Percentiles rank a stretch among this genome's conserved stretches.
These are phyloP conservation scores for Alternaria arborescens DNA, from an alignment of 2,329 filamentous ascomycete genomes.

Conservation along the genomic window DNA sequence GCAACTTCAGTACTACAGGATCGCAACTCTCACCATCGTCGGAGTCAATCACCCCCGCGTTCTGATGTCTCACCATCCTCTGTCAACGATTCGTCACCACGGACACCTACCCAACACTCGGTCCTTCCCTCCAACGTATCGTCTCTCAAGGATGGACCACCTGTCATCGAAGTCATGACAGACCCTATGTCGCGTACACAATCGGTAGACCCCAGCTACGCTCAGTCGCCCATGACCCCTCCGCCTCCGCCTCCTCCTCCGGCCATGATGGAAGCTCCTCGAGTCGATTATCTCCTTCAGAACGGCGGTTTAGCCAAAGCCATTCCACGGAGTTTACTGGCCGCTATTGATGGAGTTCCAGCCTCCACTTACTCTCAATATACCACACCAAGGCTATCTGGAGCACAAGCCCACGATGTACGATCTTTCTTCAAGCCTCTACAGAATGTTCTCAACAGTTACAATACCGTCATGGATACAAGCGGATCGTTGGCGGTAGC, in stretches of 20 bases:
- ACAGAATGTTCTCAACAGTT: slow-evolving; percentile 84
- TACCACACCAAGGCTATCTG: slow-evolving; percentile 60
- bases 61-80: slow-evolving; percentile 54
- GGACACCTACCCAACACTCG: slow-evolving; percentile 55
- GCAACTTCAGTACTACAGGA: slow-evolving; percentile 57
- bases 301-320: slow-evolving; percentile 80
- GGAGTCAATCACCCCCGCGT: slow-evolving; percentile 40
- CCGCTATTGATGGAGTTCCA: slow-evolving; percentile 65
- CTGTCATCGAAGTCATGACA: slow-evolving; percentile 56
- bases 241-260: slow-evolving; percentile 78
- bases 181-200: slow-evolving; percentile 48
- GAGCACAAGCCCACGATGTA: slow-evolving; percentile 62
- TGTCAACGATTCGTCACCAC: slow-evolving; percentile 56
- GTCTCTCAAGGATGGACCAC: slow-evolving; percentile 46
- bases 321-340: slow-evolving; percentile 77
- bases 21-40: slow-evolving; percentile 34
- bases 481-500: slow-evolving; percentile 93
- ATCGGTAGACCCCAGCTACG: slow-evolving; percentile 50
- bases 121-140: slow-evolving; percentile 46
- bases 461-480: slow-evolving; percentile 79
- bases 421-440: slow-evolving; percentile 83
- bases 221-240: slow-evolving; percentile 62
- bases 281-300: slow-evolving; percentile 90
- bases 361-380: slow-evolving; percentile 68
- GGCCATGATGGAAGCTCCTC: slow-evolving; percentile 72